These are phyloP conservation scores for Nasturtium officinale DNA, from an alignment of 345 rosid genomes.

Conservation along the genomic window DNA sequence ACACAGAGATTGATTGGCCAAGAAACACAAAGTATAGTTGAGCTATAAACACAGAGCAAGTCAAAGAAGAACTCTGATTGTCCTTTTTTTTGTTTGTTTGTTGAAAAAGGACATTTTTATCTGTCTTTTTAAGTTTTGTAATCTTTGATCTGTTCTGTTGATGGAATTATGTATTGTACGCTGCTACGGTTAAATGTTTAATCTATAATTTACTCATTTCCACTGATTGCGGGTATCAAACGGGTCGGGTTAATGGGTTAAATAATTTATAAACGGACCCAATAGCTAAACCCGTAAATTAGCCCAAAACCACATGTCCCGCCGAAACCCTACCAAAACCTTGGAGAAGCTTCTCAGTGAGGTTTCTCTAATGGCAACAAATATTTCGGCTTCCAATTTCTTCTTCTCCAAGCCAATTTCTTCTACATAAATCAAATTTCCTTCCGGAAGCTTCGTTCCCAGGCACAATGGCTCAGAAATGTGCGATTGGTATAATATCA, in stretches of 20 bases:
- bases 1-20: constrained; percentile 23
- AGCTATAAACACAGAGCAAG: constrained; percentile 25
- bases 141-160: constrained; percentile 22
- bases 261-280: constrained; percentile 10
- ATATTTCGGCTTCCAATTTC: constrained; percentile 34
- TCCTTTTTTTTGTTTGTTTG: constrained; percentile 4
- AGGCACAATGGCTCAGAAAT: constrained; percentile 59
- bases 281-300: not conserved
- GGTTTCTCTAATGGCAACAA: constrained; percentile 29
- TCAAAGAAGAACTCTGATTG: constrained; percentile 20
- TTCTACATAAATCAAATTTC: constrained; percentile 13
- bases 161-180: constrained; percentile 22
- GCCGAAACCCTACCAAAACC: constrained; percentile 63
- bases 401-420: constrained; percentile 45
- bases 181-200: not conserved
- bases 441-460: not conserved
- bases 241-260: constrained; percentile 28
- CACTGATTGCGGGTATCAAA: not conserved
- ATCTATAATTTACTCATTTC: not conserved
- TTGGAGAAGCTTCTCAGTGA: constrained; percentile 16
- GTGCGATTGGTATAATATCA: constrained; percentile 66
- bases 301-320: constrained; percentile 14
- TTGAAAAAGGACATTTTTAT: constrained; percentile 35
- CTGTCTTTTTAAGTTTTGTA: constrained; percentile 37
- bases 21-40: constrained; percentile 31